These are phyloP conservation scores for Periconia sp. DNA, from an alignment of 2,329 filamentous ascomycete species.

Conservation along the genomic window DNA sequence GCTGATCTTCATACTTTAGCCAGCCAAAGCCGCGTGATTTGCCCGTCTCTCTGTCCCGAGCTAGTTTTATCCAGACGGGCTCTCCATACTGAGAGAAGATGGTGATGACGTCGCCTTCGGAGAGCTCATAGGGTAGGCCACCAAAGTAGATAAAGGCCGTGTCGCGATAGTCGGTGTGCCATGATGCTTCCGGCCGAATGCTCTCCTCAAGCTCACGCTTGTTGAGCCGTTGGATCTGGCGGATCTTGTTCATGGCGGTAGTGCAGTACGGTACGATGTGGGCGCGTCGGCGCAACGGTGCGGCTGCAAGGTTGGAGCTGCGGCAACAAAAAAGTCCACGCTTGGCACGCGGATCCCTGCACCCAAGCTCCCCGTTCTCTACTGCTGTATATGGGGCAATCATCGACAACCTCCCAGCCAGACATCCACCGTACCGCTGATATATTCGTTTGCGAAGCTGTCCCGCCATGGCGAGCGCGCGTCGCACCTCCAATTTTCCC, in stretches of 20 bases:
- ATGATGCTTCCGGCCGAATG: slow-evolving; percentile 84
- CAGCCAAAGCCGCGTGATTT: slow-evolving; percentile 95
- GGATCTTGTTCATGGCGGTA: slow-evolving; percentile 85
- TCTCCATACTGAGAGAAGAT: slow-evolving; percentile 98
- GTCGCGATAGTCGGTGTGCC: slow-evolving; percentile 97
- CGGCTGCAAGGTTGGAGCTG: slow-evolving; percentile 16
- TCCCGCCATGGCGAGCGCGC: slow-evolving; percentile 45
- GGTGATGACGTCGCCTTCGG: slow-evolving; percentile 92
- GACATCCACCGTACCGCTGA: too few species aligned
- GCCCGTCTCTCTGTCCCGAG: slow-evolving; percentile 93
- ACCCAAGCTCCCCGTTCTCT: slow-evolving; percentile 32
- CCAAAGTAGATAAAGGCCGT: slow-evolving; percentile 97
- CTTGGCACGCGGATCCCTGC: slow-evolving; percentile 39
- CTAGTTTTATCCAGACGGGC: slow-evolving; percentile 89
- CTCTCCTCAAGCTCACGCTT: slow-evolving; percentile 91
- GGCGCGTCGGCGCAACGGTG: too few species aligned
- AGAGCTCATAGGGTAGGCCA: slow-evolving; percentile 87
- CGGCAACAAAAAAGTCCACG: slow-evolving; percentile 31
- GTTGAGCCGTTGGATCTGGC: slow-evolving; percentile 90
- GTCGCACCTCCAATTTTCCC: slow-evolving; percentile 39
- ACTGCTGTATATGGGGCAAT: too few species aligned
- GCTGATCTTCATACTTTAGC: slow-evolving; percentile 97
- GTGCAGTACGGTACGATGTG: slow-evolving; percentile 3
- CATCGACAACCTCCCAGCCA: slow-evolving; percentile 28
- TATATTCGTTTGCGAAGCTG: too few species aligned